These are phyloP conservation scores for Limnomonas spitsbergensis DNA, from an alignment of 139 green algal genomes.

Conservation along the genomic window DNA sequence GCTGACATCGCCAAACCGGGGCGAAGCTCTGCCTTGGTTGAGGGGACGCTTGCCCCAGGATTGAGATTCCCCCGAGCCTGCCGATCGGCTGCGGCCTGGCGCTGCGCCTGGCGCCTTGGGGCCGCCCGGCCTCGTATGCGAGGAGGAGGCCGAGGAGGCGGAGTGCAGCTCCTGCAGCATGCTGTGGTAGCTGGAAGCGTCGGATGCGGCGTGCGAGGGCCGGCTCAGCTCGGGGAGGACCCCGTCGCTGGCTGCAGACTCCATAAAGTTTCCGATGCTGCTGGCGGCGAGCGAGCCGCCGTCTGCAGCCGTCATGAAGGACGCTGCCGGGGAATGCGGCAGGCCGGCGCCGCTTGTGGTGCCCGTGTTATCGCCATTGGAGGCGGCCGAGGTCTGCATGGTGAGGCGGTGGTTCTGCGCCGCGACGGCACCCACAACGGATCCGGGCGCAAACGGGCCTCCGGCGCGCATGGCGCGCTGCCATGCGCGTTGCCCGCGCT, in stretches of 20 bases:
- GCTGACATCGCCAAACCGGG: background rate
- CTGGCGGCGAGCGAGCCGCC: background rate
- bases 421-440: constrained; percentile 3
- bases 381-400: background rate
- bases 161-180: no score
- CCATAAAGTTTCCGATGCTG: background rate
- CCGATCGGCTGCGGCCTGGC: background rate
- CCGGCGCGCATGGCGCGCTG: constrained; percentile 1
- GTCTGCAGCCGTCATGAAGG: background rate
- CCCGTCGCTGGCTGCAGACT: background rate
- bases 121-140: background rate
- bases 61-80: background rate
- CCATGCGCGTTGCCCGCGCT: background rate
- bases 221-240: background rate
- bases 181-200: constrained; percentile 9
- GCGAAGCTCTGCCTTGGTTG: background rate
- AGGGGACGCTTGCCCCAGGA: background rate
- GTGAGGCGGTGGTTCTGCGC: background rate
- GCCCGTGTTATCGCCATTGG: background rate
- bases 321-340: background rate
- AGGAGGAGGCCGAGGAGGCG: no score
- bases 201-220: background rate
- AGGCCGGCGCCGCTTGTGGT: background rate
- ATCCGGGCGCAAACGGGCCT: constrained; percentile 11
- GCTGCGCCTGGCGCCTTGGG: no score